Evolutionary conservation across 257 asterid genomes (phyloP).

Genomic region (Solanum acaule): DNA sequence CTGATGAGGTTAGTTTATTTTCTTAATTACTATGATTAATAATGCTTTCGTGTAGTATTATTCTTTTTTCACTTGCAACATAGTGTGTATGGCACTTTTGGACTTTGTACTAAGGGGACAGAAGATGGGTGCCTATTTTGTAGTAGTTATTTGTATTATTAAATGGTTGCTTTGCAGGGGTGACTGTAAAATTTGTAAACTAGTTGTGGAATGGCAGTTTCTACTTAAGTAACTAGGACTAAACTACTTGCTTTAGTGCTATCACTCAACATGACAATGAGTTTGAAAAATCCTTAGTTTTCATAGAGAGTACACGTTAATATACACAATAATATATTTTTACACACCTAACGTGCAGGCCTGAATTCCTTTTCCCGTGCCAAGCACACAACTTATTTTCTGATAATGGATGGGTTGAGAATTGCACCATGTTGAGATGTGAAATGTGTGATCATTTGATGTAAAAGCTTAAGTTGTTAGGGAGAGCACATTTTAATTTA

Average conservation of each 20-base stretch:
- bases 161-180: neutral
- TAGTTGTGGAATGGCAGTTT: neutral
- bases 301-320: neutral
- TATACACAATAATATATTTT: neutral
- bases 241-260: neutral
- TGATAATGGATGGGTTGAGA: neutral
- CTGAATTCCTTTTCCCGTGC: neutral
- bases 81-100: neutral
- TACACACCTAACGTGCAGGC: neutral
- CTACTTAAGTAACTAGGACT: neutral
- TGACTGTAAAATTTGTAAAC: neutral
- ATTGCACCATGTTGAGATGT: neutral
- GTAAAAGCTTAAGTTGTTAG: neutral
- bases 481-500: neutral
- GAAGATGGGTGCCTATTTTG: neutral
- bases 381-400: neutral
- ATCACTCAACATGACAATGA: neutral
- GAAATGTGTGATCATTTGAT: neutral
- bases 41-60: neutral
- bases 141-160: neutral
- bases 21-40: neutral
- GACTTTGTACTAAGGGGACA: neutral
- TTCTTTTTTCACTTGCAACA: neutral
- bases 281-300: neutral
- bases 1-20: constrained; percentile 66